These are phyloP conservation scores for Boletus vermiculosoides DNA, from an alignment of 768 basidiomycete species.

Conservation along the genomic window DNA sequence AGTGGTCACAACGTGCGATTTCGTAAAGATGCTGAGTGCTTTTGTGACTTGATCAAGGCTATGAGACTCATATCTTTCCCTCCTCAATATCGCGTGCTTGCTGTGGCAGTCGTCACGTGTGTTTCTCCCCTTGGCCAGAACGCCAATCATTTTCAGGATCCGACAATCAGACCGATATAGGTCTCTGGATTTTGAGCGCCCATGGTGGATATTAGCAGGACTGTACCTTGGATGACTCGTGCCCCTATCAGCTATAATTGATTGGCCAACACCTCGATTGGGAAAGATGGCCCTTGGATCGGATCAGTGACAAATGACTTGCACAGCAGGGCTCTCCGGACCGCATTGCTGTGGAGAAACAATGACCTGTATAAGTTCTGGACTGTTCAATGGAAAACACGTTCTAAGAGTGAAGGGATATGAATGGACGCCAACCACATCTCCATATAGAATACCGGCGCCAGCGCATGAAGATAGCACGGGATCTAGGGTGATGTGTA, in stretches of 20 bases:
- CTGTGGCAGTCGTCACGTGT: background rate
- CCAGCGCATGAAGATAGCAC: background rate
- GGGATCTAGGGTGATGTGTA: background rate
- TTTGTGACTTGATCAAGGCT: background rate
- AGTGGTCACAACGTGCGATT: conserved; percentile 1
- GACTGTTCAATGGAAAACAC: background rate
- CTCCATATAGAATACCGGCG: background rate
- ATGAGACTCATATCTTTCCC: background rate
- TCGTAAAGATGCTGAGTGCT: background rate
- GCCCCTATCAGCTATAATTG: background rate
- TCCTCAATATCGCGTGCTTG: background rate
- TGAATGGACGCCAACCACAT: background rate
- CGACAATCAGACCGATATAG: conserved; percentile 5
- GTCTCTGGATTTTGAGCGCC: background rate
- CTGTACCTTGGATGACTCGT: background rate
- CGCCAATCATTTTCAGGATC: conserved; percentile 9
- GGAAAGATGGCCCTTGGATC: background rate
- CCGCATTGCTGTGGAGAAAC: background rate
- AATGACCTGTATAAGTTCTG: background rate
- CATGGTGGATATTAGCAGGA: conserved; percentile 7
- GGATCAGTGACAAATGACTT: conserved; percentile 1
- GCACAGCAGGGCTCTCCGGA: background rate
- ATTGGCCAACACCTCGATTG: conserved; percentile 2
- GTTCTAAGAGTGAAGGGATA: background rate
- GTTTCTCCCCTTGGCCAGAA: background rate